Evolutionary conservation across 2,329 filamentous ascomycete species (phyloP), one percentile per base, ranked within the genome.

Genomic region (Colletotrichum costaricense): DNA sequence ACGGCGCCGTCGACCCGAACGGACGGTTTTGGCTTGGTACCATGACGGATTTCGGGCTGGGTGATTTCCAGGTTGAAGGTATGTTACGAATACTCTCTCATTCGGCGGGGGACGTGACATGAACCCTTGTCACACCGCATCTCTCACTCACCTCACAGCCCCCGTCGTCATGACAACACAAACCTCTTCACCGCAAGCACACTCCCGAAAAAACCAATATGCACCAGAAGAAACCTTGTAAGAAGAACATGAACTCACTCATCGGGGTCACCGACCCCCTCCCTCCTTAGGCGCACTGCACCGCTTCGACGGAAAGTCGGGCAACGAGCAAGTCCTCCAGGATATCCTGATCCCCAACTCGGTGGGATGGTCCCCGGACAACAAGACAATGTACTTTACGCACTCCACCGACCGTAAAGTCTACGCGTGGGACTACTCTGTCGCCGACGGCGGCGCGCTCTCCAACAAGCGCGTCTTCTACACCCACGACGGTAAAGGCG

Each of bases 1-100:
- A 98, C 79, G 95, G 95, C 59, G 93, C 91, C 5, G 91, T 94
- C 64, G 95, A 98, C 79, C 92, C 91, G 30, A 88, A 92, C 75
- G 95, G 95, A 38, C 87, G 94, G 42, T 97, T 96, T 84, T 97
- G 94, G 93, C 87, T 95, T 6, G 94, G 95, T 8, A 90, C 90
- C 75, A 97, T 98, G 94, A 97, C 94, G 75, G 94, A 97, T 79
- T 90, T 91, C 77, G 83, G 82, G 19, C 77, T 84, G 24, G 88
- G 88, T 42, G 82, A 83, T 3, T 93, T 94, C 68, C 86, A 91
- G 78, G 85, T 90, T 58, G 88, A 92, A 81, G 89, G 89, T 89
- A 77, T 80, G 42, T n/a, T 6, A 16, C 16, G 84, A 77, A 82
- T 49, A 22, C 38, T 49, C 42, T 46, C 57, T 26, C 54, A 46